phyloP scores from a whole-genome alignment of 139 green algal genomes.

The Asterochloris erici region DNA sequence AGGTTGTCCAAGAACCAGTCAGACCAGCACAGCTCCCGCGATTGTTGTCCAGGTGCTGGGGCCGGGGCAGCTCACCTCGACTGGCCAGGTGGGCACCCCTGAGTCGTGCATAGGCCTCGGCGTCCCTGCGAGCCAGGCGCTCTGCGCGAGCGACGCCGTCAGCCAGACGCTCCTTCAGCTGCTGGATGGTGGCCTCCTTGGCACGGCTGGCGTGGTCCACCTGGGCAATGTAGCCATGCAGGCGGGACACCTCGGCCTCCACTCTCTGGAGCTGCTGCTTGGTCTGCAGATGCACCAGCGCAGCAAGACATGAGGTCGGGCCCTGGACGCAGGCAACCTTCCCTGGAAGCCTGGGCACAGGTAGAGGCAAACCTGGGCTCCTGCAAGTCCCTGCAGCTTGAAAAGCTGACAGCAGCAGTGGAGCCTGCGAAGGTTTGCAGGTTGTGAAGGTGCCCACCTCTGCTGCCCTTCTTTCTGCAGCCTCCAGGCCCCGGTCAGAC shows the following conservation, averaged over 20 bases:
- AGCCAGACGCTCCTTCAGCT: conserved; percentile 39
- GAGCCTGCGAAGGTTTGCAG: background rate
- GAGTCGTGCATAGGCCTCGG: conserved; percentile 43
- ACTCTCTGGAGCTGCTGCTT: background rate
- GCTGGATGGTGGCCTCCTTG: conserved; percentile 43
- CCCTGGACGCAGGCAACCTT: too few relatives aligned
- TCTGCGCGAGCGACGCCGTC: conserved; percentile 52
- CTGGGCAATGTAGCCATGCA: background rate
- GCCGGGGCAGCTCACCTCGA: background rate
- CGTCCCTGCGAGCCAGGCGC: conserved; percentile 47
- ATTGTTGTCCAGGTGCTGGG: background rate
- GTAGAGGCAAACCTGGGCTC: background rate
- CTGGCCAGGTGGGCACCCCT: conserved; percentile 13
- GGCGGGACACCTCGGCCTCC: background rate
- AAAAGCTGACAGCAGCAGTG: background rate
- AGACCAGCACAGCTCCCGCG: too few relatives aligned
- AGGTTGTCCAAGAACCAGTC: too few relatives aligned
- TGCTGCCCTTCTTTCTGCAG: background rate
- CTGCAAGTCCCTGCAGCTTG: background rate
- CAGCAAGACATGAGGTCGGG: background rate
- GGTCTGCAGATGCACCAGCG: background rate
- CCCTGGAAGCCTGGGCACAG: background rate
- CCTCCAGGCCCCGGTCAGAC: conserved; percentile 14
- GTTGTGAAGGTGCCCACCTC: background rate
- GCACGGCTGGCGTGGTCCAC: conserved; percentile 4